Evolutionary conservation across 1,139 yeast species (phyloP), one percentile per base, ranked within the genome.

Genomic region (Scheffersomyces segobiensis): DNA sequence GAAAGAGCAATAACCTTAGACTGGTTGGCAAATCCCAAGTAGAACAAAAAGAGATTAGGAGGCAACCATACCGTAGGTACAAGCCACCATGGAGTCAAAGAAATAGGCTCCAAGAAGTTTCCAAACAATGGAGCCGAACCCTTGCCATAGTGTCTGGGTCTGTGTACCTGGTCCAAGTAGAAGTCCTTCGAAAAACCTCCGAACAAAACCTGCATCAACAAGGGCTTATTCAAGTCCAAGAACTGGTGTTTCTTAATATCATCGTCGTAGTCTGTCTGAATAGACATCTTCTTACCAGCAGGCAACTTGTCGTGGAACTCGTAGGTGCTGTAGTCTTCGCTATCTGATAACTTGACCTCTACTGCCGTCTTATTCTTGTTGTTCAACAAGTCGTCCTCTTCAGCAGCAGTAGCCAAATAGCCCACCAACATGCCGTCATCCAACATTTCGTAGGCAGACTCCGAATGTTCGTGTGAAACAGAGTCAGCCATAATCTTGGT

Each of bases 51-150:
- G 53, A 78, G 56, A 70, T 93, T 92, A 50, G 86, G 88, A 5
- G 98, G 98, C 52, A 92, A 73, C 99, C 99, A 96, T 46, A 91
- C 66, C 1, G 78, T 59, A n/a, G 99, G 99, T 52, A 95, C 91
- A 22, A 92, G 89, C 83, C 83, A 80, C 84, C 84, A 80, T 4
- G 84, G 80, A 52, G 84, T 80, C 62, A 78, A 72, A n/a, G 82
- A 77, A 48, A 80, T 68, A 2, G 83, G 82, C 64, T 80, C 84
- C 63, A 80, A 74, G 62, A 80, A 80, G 68, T 80, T 80, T 3
- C 84, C 84, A 64, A 80, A 80, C 53, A 80, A 69, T 6, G 93
- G 97, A 18, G 99, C 99, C 3, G 97, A 91, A 10, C 98, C 98
- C 63, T 80, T 80, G 49, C 84, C 84, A 60, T 79, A 80, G 75